phyloP scores from a whole-genome alignment of 441 rosid species.

The Manihot esculenta region DNA sequence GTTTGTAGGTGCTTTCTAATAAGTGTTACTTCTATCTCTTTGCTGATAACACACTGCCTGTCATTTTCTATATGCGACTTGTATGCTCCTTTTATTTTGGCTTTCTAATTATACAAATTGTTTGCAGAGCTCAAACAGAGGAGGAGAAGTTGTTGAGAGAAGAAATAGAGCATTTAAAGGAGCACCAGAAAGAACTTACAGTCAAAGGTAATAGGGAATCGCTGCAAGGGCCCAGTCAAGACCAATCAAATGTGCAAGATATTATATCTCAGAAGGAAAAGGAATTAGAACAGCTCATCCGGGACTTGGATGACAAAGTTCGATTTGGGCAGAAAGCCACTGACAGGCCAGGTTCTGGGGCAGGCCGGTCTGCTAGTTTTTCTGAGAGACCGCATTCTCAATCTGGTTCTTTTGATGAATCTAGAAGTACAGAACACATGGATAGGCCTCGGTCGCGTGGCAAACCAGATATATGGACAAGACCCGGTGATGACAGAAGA shows the following conservation, averaged over 20 bases:
- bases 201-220: constrained; percentile 34
- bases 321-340: constrained; percentile 70
- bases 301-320: constrained; percentile 76
- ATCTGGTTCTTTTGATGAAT: constrained; percentile 70
- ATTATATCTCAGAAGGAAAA: constrained; percentile 57
- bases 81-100: background rate
- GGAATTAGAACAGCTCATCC: constrained; percentile 56
- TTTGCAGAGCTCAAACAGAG: constrained; percentile 84
- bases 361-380: constrained; percentile 54
- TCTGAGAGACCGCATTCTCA: constrained; percentile 83
- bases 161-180: constrained; percentile 56
- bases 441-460: constrained; percentile 89
- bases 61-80: background rate
- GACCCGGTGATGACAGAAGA: constrained; percentile 74
- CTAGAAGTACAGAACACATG: constrained; percentile 57
- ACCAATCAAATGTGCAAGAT: constrained; percentile 38
- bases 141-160: constrained; percentile 74
- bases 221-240: constrained; percentile 35
- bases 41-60: background rate
- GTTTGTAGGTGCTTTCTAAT: background rate
- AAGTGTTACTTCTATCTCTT: background rate
- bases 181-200: constrained; percentile 43
- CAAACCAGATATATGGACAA: constrained; percentile 58
- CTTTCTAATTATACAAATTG: constrained; percentile 19
- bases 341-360: constrained; percentile 85